Percentiles rank a stretch among this genome's conserved stretches.
Conservation (phyloP, 352 stramenopile genomes). For the Lagenidium giganteum region DNA sequence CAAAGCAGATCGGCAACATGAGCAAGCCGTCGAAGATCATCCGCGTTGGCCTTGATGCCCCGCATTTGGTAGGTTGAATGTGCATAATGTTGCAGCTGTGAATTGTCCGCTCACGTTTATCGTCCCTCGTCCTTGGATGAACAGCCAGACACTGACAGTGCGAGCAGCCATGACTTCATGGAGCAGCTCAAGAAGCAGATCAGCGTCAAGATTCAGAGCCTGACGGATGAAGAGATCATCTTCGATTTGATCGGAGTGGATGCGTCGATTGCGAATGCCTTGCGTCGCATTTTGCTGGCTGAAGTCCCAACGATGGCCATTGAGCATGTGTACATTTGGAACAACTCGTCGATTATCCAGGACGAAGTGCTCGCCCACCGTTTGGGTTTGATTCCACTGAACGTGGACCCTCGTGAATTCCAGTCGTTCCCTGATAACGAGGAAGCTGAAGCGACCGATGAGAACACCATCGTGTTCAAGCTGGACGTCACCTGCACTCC, state of each 20-base stretch:
- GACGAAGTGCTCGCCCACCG: conserved; percentile 91
- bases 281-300: conserved; percentile 87
- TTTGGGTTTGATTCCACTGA: conserved; percentile 81
- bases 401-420: conserved; percentile 82
- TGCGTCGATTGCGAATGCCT: conserved; percentile 88
- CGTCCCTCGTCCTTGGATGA: too few species aligned
- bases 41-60: conserved; percentile 65
- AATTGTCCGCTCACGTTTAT: too few species aligned
- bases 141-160: conserved; percentile 69
- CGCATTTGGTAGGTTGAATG: conserved; percentile 56
- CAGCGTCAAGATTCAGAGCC: conserved; percentile 80
- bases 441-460: conserved; percentile 89
- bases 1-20: conserved; percentile 33
- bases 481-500: conserved; percentile 89
- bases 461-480: conserved; percentile 97
- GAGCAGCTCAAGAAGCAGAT: conserved; percentile 81
- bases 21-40: conserved; percentile 73
- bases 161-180: conserved; percentile 72
- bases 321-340: conserved; percentile 92
- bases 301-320: conserved; percentile 93
- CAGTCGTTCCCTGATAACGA: conserved; percentile 84
- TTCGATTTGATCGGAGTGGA: conserved; percentile 92
- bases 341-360: conserved; percentile 93
- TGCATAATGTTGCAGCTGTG: background rate
- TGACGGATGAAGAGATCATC: conserved; percentile 85